These are phyloP conservation scores for Delitschia confertaspora DNA, from an alignment of 495 filamentous ascomycete genomes.

Conservation along the genomic window DNA sequence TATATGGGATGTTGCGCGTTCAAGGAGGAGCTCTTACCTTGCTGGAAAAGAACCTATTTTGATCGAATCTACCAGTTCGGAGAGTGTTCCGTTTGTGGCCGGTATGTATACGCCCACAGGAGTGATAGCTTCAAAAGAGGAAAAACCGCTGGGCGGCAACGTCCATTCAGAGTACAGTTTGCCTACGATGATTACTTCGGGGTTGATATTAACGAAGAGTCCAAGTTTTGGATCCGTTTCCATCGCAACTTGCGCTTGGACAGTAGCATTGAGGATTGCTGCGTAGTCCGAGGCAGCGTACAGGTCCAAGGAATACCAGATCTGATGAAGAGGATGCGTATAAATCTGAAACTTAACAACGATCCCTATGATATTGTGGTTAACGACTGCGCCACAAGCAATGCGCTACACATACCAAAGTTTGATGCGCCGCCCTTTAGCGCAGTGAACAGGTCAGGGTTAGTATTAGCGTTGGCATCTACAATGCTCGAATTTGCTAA, in stretches of 20 bases:
- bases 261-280: background rate
- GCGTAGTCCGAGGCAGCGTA: background rate
- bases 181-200: background rate
- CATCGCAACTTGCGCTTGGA: background rate
- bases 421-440: conserved; percentile 2
- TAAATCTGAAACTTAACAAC: background rate
- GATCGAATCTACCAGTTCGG: too few species aligned
- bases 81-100: too few species aligned
- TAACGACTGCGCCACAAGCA: background rate
- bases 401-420: background rate
- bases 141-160: too few species aligned
- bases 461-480: background rate
- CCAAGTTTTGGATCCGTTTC: conserved; percentile 1
- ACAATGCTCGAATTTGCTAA: background rate
- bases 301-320: conserved; percentile 1
- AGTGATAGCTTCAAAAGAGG: too few species aligned
- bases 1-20: too few species aligned
- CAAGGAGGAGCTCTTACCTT: too few species aligned
- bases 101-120: too few species aligned
- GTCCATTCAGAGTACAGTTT: background rate
- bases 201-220: background rate
- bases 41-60: too few species aligned
- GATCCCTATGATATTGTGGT: background rate
- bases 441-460: background rate
- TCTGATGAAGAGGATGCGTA: background rate